A percentile compares a stretch with the other conserved stretches of the same genome.
These are phyloP conservation scores for Pseudocercospora ulei DNA, from an alignment of 2,329 filamentous ascomycete genomes.

Conservation along the genomic window DNA sequence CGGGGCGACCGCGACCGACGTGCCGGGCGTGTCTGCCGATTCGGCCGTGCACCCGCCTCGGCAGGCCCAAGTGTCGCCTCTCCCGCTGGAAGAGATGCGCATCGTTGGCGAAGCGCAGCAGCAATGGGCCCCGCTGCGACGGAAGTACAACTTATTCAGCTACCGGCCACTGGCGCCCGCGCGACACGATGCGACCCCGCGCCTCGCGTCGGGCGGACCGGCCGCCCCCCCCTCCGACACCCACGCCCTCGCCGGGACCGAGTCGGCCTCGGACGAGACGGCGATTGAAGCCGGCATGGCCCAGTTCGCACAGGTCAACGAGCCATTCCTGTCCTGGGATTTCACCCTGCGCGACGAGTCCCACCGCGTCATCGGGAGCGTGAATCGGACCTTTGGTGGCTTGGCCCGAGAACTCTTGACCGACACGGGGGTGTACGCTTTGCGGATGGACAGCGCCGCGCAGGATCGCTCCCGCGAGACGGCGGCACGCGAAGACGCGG, in stretches of 20 bases:
- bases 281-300: slow-evolving; percentile 42
- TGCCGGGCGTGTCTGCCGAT: slow-evolving; percentile 40
- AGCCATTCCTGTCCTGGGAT: slow-evolving; percentile 56
- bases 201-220: slow-evolving; percentile 33
- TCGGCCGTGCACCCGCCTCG: slow-evolving; percentile 38
- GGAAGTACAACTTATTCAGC: slow-evolving; percentile 58
- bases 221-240: slow-evolving; percentile 39
- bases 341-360: slow-evolving; percentile 50
- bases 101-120: slow-evolving; percentile 56
- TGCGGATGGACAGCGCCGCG: slow-evolving; percentile 54
- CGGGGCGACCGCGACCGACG: slow-evolving; percentile 31
- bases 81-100: slow-evolving; percentile 50
- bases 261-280: slow-evolving; percentile 37
- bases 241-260: slow-evolving; percentile 42
- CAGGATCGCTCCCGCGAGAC: slow-evolving; percentile 31
- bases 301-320: slow-evolving; percentile 55
- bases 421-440: slow-evolving; percentile 55
- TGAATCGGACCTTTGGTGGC: slow-evolving; percentile 55
- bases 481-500: slow-evolving; percentile 24
- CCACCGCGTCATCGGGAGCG: slow-evolving; percentile 47
- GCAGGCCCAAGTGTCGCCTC: slow-evolving; percentile 45
- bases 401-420: slow-evolving; percentile 57
- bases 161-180: slow-evolving; percentile 39
- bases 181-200: slow-evolving; percentile 31
- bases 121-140: slow-evolving; percentile 52